phyloP scores from a whole-genome alignment of 768 basidiomycete species.

The Pholiota molesta region DNA sequence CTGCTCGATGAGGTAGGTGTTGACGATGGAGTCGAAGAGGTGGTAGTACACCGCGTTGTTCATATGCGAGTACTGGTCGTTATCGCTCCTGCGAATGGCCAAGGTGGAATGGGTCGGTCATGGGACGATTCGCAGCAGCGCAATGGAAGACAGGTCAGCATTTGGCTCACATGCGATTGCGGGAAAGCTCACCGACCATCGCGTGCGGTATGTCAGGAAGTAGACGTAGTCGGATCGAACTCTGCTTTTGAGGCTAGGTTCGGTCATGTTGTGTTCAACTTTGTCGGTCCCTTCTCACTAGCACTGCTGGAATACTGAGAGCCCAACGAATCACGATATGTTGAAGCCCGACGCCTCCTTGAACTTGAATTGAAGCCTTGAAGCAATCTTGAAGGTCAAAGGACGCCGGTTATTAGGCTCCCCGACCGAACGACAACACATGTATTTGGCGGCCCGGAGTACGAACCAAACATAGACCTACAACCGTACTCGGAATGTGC shows the following conservation, averaged over 20 bases:
- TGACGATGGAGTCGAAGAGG: constrained; percentile 81
- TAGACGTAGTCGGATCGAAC: constrained; percentile 58
- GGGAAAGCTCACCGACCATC: constrained; percentile 53
- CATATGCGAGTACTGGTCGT: constrained; percentile 83
- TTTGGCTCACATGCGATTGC: neutral
- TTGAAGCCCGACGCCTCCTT: no score
- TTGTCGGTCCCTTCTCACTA: no score
- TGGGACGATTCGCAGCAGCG: neutral
- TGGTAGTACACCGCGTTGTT: constrained; percentile 85
- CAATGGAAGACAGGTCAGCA: neutral
- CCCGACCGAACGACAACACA: no score
- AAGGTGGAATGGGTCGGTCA: neutral
- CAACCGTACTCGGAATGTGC: no score
- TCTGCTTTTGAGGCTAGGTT: constrained; percentile 37
- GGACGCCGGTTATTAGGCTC: no score
- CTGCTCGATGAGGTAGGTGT: constrained; percentile 71
- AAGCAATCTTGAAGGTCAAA: no score
- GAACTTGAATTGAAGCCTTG: no score
- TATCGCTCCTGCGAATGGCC: constrained; percentile 66
- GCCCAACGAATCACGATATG: no score
- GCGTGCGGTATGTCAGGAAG: constrained; percentile 64
- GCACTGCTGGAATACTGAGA: no score
- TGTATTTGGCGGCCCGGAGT: no score
- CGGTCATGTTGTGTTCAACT: constrained; percentile 21
- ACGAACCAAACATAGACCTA: no score